A percentile compares a stretch with the other conserved stretches of the same genome.
phyloP scores from a whole-genome alignment of 441 rosid genomes.

The Capsella rubella region DNA sequence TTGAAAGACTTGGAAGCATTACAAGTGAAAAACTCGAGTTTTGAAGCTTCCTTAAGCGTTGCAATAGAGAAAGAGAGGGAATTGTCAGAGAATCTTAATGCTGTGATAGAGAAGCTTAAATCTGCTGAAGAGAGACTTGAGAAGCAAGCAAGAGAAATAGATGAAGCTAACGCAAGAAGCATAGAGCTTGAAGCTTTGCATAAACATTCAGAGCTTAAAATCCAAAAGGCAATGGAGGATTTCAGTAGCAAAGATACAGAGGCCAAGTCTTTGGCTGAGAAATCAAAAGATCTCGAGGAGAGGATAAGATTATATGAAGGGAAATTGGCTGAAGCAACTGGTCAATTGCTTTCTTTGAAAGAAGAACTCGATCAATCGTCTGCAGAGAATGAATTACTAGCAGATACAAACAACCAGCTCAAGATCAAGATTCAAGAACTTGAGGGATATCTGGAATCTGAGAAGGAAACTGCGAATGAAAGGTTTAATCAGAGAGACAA shows the following conservation, averaged over 20 bases:
- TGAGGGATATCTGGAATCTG: conserved; percentile 58
- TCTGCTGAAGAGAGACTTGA: conserved; percentile 64
- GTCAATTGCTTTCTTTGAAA: conserved; percentile 57
- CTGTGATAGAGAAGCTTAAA: conserved; percentile 66
- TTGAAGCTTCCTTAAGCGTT: conserved; percentile 64
- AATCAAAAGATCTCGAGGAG: conserved; percentile 54
- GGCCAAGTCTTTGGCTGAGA: conserved; percentile 56
- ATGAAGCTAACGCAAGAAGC: conserved; percentile 57
- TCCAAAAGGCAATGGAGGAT: conserved; percentile 49
- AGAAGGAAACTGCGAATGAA: conserved; percentile 38
- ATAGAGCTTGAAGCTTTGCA: conserved; percentile 66
- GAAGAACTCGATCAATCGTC: conserved; percentile 64
- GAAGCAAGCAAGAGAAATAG: conserved; percentile 60
- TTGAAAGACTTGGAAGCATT: conserved; percentile 69
- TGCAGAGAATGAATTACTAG: conserved; percentile 68
- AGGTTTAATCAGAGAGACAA: conserved; percentile 55
- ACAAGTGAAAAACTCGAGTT: conserved; percentile 60
- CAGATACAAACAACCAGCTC: conserved; percentile 74
- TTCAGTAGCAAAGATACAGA: conserved; percentile 54
- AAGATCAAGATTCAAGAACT: conserved; percentile 74
- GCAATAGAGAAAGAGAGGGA: conserved; percentile 66
- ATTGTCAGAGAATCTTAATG: conserved; percentile 54
- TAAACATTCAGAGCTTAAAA: conserved; percentile 62
- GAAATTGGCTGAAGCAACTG: conserved; percentile 53
- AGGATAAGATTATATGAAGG: conserved; percentile 53